Evolutionary conservation across 2,329 filamentous ascomycete species (phyloP), one percentile per base, ranked within the genome.

Genomic region (Verticillium nubilum): DNA sequence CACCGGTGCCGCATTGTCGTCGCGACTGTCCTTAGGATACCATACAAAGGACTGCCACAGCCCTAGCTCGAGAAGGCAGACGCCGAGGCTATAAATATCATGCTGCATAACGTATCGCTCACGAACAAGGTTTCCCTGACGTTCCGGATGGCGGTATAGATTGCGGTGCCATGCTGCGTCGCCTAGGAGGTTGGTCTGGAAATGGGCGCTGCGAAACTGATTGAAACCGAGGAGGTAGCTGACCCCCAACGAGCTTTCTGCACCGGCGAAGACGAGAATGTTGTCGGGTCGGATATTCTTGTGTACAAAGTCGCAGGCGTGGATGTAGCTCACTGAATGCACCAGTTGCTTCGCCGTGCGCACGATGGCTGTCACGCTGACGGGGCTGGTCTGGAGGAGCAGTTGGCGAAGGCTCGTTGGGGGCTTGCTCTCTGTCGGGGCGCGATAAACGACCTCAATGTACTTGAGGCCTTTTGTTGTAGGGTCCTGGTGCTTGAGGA

Each of bases 71-170:
- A 85, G 67, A 0, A 85, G 70, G 56, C 77, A 80, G 0, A 84
- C 79, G 0, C 82, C 81, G 0, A 85, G 72, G 58, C 80, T 82
- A 66, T 85, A 85, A 12, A 85, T 79, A 60, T 85, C 81, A 64
- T 85, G 81, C 57, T 81, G 76, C 76, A 84, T 83, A 2, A 62
- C 68, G 61, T 81, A 84, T 0, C 63, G 58, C 1, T 77, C 72
- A 27, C 73, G 66, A 0, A 72, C 70, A 2, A 63, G 61, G 0
- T 70, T 25, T 0, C 80, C 80, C 63, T 83, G 80, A 0, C 81
- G 74, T 0, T 63, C 60, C 0, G 80, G 79, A 62, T 85, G 81
- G 1, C 77, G 74, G 61, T 84, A 85, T 0, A 85, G 47, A 54
- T 83, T 78, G n/a, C 69, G 67, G 5, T 77, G 67, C 75, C 73